Base-by-base conservation (phyloP, 106 monocot genomes). In the Dendrobium chrysotoxum region DNA sequence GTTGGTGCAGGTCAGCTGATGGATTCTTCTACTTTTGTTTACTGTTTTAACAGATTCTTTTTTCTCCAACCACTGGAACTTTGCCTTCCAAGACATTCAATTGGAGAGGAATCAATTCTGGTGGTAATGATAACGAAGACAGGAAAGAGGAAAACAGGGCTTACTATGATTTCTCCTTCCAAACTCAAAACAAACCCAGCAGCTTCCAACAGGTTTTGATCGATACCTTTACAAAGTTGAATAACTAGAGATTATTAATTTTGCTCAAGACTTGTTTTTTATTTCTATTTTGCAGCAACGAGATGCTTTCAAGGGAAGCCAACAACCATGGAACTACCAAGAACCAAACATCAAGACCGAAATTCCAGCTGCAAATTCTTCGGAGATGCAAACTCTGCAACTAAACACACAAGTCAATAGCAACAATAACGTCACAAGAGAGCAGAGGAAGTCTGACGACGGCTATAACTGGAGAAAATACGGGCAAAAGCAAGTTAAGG, bases 401-500 rank as follows among this genome's bases (percentile, higher is more conserved):
- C 64, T 76, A 78, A 38, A 41, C 75, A 50, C 50, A 11, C 50
- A 50, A 13, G 50, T 50, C 50, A 50, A 50, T 15, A 21, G 26
- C 44, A 26, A 46, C 72, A 35, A 81, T 35, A 20, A 18, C 74
- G 5, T 20, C 10, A 77, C 61, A 25, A 81, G 65, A 55, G 79
- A 78, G 10, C 82, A 83, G 30, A 82, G 77, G 77, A 86, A 53
- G 67, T 86, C 86, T 1, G 86, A 89, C 10, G 89, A 89, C 40
- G 89, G 89, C 2, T 89, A 86, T 61, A 89, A 89, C 30, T 89
- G 89, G 89, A 89, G 86, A 40, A 89, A 89, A 58, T 89, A 89
- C 45, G 89, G 89, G 47, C 89, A 89, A 79, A 89, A 89, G 45
- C 86, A 89, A 54, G 89, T 86, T 21, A 89, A 86, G 16, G 89